Conservation (phyloP, 768 basidiomycete genomes). For the Lyophyllum atratum region DNA sequence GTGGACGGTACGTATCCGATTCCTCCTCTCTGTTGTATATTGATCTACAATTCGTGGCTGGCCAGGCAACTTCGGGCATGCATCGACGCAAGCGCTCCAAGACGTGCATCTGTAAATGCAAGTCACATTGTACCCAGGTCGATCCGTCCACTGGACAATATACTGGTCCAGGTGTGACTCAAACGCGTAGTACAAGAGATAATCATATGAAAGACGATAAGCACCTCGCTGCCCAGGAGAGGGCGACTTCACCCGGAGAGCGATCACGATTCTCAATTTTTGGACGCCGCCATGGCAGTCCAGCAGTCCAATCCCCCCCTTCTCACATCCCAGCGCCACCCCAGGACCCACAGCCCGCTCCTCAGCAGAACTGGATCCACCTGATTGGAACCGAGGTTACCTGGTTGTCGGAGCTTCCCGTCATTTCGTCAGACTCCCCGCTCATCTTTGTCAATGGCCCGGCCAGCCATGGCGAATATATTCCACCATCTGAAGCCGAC, state of each 20-base stretch:
- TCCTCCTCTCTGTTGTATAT: too few relatives aligned
- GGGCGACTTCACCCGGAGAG: background rate
- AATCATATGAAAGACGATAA: background rate
- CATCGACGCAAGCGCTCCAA: too few relatives aligned
- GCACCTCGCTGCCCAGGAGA: background rate
- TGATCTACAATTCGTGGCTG: too few relatives aligned
- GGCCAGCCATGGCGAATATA: constrained; percentile 3
- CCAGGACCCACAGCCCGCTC: background rate
- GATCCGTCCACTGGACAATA: background rate
- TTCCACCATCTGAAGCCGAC: background rate
- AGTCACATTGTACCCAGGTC: background rate
- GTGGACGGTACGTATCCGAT: too few relatives aligned
- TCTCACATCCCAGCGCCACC: too few relatives aligned
- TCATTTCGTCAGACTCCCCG: constrained; percentile 2
- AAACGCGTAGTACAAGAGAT: background rate
- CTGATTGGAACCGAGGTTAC: background rate
- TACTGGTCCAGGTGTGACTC: background rate
- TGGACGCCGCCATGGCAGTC: background rate
- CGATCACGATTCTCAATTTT: background rate
- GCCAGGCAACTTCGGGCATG: too few relatives aligned
- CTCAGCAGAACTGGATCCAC: background rate
- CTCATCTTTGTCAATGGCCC: constrained; percentile 17
- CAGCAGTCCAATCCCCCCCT: background rate
- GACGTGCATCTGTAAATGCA: background rate
- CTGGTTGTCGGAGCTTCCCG: constrained; percentile 2